Base-by-base conservation (phyloP, 139 green algal species). In the Closterium sp. region DNA sequence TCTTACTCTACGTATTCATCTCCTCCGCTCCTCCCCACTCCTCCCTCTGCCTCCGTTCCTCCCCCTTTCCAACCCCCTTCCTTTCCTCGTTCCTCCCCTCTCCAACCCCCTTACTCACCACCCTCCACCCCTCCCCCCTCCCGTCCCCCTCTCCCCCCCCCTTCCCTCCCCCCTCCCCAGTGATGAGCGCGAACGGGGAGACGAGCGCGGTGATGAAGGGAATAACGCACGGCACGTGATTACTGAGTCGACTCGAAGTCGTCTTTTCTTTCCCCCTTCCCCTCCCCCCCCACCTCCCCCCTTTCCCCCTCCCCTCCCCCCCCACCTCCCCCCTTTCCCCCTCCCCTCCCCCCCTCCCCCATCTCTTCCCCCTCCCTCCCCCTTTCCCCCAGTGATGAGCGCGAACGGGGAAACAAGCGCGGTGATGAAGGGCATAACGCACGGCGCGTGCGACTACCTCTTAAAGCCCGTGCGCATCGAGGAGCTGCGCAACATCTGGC, bases 381-480 rank as follows among this genome's bases (percentile, higher is more conserved):
- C 86, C 42, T 6, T 89, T 9, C 42, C 21, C 86, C 9, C 96
- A 98, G 97, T 99, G 98, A 99, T 99, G 97, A 98, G 97, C 0
- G 97, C 96, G 22, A 98, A 98, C 89, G 97, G 96, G 0, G 97
- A 99, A 70, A 98, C 97, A 0, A 95, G 94, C 86, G 97, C 97
- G 5, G 98, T 99, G 6, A 95, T 99, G 91, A 95, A 96, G 28
- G 98, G 98, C 6, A 97, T 99, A 2, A 99, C 97, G 3, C 97
- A 99, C 91, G 98, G 98, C 13, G 98, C 98, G 0, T 97, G 98
- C 2, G 98, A 99, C 95, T 99, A 99, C 87, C 94, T 99, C 0
- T 98, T 99, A 89, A 99, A 99, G 92, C 98, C 98, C 27, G 97
- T 99, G 27, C 96, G 98, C 2, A 96, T 99, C 24, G 97, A 99